phyloP scores from a whole-genome alignment of 495 filamentous ascomycete species.

The Parathielavia appendiculata region DNA sequence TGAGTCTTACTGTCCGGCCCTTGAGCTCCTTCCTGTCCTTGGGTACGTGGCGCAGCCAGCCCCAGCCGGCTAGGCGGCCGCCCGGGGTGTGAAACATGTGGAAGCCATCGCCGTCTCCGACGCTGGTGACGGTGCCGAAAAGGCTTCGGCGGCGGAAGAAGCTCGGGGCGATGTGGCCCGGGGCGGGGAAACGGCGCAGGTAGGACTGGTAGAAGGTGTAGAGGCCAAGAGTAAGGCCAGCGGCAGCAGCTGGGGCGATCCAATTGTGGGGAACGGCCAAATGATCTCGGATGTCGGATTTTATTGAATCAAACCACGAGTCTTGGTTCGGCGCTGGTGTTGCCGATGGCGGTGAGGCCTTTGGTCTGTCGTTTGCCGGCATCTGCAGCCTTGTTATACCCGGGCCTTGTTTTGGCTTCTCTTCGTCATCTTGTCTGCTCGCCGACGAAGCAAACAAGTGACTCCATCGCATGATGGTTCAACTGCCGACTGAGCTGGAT shows the following conservation, averaged over 20 bases:
- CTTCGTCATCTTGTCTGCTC: conserved; percentile 11
- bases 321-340: conserved; percentile 46
- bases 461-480: conserved; percentile 29
- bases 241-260: conserved; percentile 63
- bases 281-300: conserved; percentile 42
- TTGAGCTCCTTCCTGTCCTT: conserved; percentile 59
- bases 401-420: not conserved
- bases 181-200: conserved; percentile 74
- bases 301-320: conserved; percentile 26
- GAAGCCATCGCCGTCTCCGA: conserved; percentile 95
- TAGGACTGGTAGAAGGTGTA: conserved; percentile 64
- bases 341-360: conserved; percentile 15
- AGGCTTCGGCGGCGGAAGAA: conserved; percentile 67
- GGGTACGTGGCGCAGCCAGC: conserved; percentile 76
- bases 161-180: conserved; percentile 61
- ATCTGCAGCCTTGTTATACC: conserved; percentile 3
- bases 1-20: conserved; percentile 64
- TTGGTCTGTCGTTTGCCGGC: conserved; percentile 34
- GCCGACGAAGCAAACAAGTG: conserved; percentile 16
- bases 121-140: conserved; percentile 82
- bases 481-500: not conserved
- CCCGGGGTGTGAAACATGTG: conserved; percentile 91
- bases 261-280: conserved; percentile 63
- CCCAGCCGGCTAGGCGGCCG: conserved; percentile 82
- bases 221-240: conserved; percentile 55